phyloP scores from a whole-genome alignment of 345 rosid species.

The Gynandropsis gynandra region DNA sequence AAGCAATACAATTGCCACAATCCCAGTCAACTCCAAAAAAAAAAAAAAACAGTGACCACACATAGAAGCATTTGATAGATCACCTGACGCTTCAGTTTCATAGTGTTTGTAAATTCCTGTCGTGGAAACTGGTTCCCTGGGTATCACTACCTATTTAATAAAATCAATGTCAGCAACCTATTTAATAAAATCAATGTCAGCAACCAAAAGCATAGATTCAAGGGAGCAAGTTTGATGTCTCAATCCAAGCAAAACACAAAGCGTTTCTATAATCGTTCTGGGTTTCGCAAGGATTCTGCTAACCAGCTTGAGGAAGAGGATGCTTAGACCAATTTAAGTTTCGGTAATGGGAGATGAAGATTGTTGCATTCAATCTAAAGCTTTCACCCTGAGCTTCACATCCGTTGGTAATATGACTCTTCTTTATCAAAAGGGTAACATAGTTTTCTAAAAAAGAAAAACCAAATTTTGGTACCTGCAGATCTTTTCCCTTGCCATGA shows the following conservation, averaged over 20 bases:
- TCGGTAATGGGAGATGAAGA: background rate
- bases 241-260: conserved; percentile 8
- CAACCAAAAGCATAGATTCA: conserved; percentile 2
- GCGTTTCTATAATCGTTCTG: conserved; percentile 1
- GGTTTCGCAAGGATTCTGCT: conserved; percentile 12
- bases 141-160: conserved; percentile 30
- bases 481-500: conserved; percentile 30
- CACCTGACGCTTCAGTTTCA: conserved; percentile 80
- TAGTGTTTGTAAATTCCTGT: conserved; percentile 47
- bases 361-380: background rate
- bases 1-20: conserved; percentile 27
- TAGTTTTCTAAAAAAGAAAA: background rate
- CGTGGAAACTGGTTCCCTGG: conserved; percentile 32
- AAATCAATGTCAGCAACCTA: conserved; percentile 10
- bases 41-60: conserved; percentile 4
- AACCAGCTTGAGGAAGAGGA: background rate
- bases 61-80: conserved; percentile 22
- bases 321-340: conserved; percentile 6
- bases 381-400: background rate
- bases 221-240: no score
- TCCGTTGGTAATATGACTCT: background rate
- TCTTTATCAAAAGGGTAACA: background rate
- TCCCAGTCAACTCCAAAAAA: conserved; percentile 19
- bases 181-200: conserved; percentile 1
- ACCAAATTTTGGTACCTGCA: conserved; percentile 38